Base-by-base conservation (phyloP, 1,284 basidiomycete species). In the Trichosporon asahii region DNA sequence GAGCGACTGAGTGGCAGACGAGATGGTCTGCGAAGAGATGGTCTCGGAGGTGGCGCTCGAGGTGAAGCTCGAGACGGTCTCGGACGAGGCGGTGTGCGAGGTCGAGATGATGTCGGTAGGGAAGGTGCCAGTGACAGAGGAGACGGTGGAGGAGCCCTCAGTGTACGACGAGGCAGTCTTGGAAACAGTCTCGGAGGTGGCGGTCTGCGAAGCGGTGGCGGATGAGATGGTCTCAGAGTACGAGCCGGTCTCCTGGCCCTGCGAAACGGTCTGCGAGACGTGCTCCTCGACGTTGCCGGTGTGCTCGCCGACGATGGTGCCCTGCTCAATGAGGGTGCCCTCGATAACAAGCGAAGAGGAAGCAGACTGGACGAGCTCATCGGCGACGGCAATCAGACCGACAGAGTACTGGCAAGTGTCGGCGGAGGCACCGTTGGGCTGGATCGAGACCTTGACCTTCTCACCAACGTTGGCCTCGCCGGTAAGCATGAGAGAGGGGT, bases 351-450 rank as follows among this genome's bases (percentile, higher is more conserved):
- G 14, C 27, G 57, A 61, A 31, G 27, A n/a, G 27, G 29, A 33
- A 31, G 29, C 57, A 18, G 14, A n/a, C 57, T 61, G 57, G 27
- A 61, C 57, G 18, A 61, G 57, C 57, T 31, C 27, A 27, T 61
- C 57, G 27, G 57, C 27, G 15, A 61, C 57, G 15, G 57, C 57
- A 9, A 61, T 31, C 15, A 61, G 57, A 31, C 57, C 57, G n/a
- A 69, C 68, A 4, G 64, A 31, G 68, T 66, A 69, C 68, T 66
- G 68, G 55, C 68, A 69, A 8, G 64, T 61, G 55, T 69, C 31
- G 55, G 57, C 55, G 12, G 27, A 29, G 40, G 68, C 68, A 18
- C 68, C 68, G 2, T 33, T 25, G n/a, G 68, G 64, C 4, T 25
- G 37, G 57, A 69, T 53, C 8, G 64, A 49, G 15, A 69, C 63